Evolutionary conservation across 805 yeast species (phyloP).

Genomic region (Zygosaccharomyces bailii): DNA sequence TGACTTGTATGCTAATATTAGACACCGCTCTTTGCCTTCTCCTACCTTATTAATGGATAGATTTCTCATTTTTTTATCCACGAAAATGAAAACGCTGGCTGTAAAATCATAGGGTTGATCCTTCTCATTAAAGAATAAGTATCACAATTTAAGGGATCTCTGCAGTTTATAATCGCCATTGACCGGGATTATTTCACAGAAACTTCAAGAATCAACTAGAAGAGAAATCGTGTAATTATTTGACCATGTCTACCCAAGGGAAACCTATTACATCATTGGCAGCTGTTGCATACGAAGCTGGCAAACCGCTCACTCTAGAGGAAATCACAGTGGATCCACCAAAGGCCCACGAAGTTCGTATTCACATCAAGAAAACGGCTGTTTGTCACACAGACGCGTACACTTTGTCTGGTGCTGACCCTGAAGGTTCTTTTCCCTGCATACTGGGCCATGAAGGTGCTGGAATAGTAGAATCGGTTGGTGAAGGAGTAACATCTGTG

Average conservation of each 20-base stretch:
- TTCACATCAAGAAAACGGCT: constrained; percentile 82
- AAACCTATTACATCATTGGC: constrained; percentile 80
- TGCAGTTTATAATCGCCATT: background rate
- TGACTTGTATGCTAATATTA: too few relatives aligned
- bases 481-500: constrained; percentile 88
- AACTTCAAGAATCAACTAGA: too few relatives aligned
- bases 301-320: constrained; percentile 76
- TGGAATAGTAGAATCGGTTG: constrained; percentile 91
- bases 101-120: too few relatives aligned
- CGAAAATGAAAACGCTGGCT: too few relatives aligned
- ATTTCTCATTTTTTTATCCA: background rate
- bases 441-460: constrained; percentile 98
- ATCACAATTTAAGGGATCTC: background rate
- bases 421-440: constrained; percentile 94
- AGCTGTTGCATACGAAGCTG: constrained; percentile 97
- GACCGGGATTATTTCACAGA: too few relatives aligned
- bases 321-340: constrained; percentile 91
- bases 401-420: constrained; percentile 90
- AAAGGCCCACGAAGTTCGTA: constrained; percentile 94
- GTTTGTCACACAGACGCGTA: constrained; percentile 99
- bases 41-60: background rate
- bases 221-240: too few relatives aligned
- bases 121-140: too few relatives aligned
- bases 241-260: constrained; percentile 29
- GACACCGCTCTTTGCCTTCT: background rate